Conservation (phyloP, 2,329 filamentous ascomycete species). For the Geosmithia putterillii region DNA sequence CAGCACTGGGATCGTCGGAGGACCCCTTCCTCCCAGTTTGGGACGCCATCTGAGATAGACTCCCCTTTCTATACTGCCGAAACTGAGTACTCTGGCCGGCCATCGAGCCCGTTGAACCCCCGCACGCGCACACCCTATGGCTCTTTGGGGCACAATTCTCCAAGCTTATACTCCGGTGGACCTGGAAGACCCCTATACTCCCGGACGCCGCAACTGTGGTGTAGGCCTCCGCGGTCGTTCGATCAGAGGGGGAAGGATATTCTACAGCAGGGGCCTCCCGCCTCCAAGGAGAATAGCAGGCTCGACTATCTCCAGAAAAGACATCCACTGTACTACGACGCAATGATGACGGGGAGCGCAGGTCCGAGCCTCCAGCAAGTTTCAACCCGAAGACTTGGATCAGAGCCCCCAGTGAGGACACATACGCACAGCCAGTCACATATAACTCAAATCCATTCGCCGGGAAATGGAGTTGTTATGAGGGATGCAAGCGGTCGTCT, state of each 20-base stretch:
- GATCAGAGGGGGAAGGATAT: not conserved
- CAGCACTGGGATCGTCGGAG: constrained; percentile 20
- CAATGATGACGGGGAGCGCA: not conserved
- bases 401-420: not conserved
- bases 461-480: not conserved
- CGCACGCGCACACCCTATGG: constrained; percentile 40
- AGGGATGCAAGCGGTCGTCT: not conserved
- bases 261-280: not conserved
- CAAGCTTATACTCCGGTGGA: not conserved
- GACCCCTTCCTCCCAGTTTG: constrained; percentile 32
- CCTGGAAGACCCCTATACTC: not conserved
- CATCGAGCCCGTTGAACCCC: constrained; percentile 28
- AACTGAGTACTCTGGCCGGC: constrained; percentile 27
- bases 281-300: not conserved
- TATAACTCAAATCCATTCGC: not conserved
- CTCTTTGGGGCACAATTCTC: constrained; percentile 13
- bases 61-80: constrained; percentile 42
- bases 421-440: not conserved
- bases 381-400: not conserved
- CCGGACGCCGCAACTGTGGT: no score
- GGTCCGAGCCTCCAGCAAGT: not conserved
- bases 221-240: not conserved
- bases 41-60: constrained; percentile 42
- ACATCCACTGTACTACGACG: not conserved
- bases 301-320: not conserved